phyloP scores from a whole-genome alignment of 371 early-diverging fungal genomes.

The Saksenaea vasiformis region DNA sequence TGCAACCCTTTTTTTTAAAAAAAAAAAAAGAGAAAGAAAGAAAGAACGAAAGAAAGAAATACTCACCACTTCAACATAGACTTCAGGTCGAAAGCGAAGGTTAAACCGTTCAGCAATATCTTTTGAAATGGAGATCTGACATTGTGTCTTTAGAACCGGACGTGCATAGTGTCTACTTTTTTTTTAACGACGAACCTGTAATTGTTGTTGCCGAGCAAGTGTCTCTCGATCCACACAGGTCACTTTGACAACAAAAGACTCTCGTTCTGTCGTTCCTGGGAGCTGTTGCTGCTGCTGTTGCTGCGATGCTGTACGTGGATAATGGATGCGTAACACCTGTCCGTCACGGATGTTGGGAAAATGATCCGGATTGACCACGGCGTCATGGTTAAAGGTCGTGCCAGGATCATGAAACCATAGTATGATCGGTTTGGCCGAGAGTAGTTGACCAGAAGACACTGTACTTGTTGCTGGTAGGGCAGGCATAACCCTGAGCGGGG shows the following conservation, averaged over 20 bases:
- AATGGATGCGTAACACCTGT: slow-evolving; percentile 66
- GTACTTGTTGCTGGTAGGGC: slow-evolving; percentile 6
- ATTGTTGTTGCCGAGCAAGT: slow-evolving; percentile 53
- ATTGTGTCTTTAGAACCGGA: neutral
- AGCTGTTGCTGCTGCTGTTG: slow-evolving; percentile 25
- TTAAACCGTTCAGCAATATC: slow-evolving; percentile 45
- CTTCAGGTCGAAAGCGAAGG: slow-evolving; percentile 60
- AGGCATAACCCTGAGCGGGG: slow-evolving; percentile 3
- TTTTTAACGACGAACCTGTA: slow-evolving; percentile 41
- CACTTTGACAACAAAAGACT: slow-evolving; percentile 51
- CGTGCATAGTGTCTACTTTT: neutral
- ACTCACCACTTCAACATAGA: slow-evolving; percentile 66
- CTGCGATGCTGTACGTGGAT: slow-evolving; percentile 22
- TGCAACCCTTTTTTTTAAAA: neutral
- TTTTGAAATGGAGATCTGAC: slow-evolving; percentile 43
- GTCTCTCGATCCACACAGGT: slow-evolving; percentile 51
- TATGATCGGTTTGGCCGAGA: slow-evolving; percentile 44
- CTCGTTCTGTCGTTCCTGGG: slow-evolving; percentile 12
- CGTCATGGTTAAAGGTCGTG: slow-evolving; percentile 59
- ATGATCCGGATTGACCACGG: slow-evolving; percentile 81
- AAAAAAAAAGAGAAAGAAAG: neutral
- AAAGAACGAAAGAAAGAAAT: slow-evolving; percentile 16
- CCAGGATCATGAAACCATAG: slow-evolving; percentile 51
- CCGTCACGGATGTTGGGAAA: slow-evolving; percentile 78
- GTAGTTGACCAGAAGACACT: slow-evolving; percentile 10